A percentile compares a stretch with the other conserved stretches of the same genome.
phyloP scores from a whole-genome alignment of 2,329 filamentous ascomycete species.

The Amesomyces nigricolor region DNA sequence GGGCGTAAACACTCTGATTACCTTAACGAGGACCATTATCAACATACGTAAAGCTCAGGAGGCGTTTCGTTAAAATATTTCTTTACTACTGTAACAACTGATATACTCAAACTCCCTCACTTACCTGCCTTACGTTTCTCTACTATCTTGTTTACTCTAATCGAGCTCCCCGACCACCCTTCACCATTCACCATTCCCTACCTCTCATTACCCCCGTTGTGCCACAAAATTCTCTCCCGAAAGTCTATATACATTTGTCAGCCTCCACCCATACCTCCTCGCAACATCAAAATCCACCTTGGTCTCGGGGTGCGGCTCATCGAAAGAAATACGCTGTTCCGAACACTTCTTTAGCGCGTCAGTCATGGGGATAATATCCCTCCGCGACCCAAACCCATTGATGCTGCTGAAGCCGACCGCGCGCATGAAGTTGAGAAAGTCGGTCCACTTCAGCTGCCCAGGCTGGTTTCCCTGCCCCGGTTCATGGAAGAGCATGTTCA shows the following conservation, averaged over 20 bases:
- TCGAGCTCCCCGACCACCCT: too few relatives aligned
- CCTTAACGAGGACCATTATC: too few relatives aligned
- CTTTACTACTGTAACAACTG: too few relatives aligned
- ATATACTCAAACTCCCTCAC: too few relatives aligned
- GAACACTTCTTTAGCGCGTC: not conserved
- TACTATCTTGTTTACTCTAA: too few relatives aligned
- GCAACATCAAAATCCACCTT: not conserved
- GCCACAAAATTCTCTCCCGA: too few relatives aligned
- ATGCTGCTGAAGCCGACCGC: not conserved
- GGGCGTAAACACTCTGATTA: too few relatives aligned
- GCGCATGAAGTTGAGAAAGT: not conserved
- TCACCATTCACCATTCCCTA: too few relatives aligned
- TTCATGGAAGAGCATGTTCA: not conserved
- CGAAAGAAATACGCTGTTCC: not conserved
- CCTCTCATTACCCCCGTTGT: too few relatives aligned
- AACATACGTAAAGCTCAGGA: too few relatives aligned
- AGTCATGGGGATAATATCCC: not conserved
- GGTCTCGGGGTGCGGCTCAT: not conserved
- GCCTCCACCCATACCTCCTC: not conserved
- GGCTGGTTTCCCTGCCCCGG: not conserved
- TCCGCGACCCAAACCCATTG: not conserved
- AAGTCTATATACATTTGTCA: not conserved
- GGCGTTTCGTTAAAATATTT: too few relatives aligned
- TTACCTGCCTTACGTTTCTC: too few relatives aligned
- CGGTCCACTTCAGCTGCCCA: not conserved